These are phyloP conservation scores for Aureobasidium sp. DNA, from an alignment of 2,329 filamentous ascomycete genomes.

Conservation along the genomic window DNA sequence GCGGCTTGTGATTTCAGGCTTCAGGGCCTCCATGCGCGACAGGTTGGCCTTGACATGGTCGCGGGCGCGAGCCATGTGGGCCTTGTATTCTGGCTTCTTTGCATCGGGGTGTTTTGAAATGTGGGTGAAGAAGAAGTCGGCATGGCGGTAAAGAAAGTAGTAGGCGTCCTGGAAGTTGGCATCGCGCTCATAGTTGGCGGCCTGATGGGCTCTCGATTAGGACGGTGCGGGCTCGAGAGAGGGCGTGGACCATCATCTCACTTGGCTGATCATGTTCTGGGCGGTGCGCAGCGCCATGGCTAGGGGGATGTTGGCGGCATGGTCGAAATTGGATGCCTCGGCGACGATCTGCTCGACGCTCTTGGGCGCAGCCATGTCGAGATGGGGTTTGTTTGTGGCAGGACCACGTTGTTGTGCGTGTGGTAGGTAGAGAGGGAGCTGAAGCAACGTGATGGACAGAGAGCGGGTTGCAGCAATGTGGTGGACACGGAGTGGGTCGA, in stretches of 20 bases:
- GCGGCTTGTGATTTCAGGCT: constrained; percentile 66
- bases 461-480: neutral
- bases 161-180: constrained; percentile 84
- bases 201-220: constrained; percentile 46
- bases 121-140: constrained; percentile 70
- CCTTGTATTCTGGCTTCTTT: constrained; percentile 54
- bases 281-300: constrained; percentile 78
- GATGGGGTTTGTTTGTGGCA: neutral
- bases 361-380: constrained; percentile 44
- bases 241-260: constrained; percentile 33
- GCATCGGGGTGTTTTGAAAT: constrained; percentile 71
- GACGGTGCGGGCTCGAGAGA: constrained; percentile 7
- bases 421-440: neutral
- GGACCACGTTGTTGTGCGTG: neutral
- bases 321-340: constrained; percentile 73
- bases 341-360: constrained; percentile 70
- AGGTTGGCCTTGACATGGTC: constrained; percentile 59
- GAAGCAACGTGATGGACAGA: too few relatives aligned
- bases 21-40: constrained; percentile 66
- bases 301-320: constrained; percentile 68
- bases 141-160: constrained; percentile 83
- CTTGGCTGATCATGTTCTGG: constrained; percentile 72
- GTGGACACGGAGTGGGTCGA: neutral
- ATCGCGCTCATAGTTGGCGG: constrained; percentile 75
- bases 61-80: constrained; percentile 49